Evolutionary conservation across 2,329 filamentous ascomycete species (phyloP).

Genomic region (Aspergillus awamori): DNA sequence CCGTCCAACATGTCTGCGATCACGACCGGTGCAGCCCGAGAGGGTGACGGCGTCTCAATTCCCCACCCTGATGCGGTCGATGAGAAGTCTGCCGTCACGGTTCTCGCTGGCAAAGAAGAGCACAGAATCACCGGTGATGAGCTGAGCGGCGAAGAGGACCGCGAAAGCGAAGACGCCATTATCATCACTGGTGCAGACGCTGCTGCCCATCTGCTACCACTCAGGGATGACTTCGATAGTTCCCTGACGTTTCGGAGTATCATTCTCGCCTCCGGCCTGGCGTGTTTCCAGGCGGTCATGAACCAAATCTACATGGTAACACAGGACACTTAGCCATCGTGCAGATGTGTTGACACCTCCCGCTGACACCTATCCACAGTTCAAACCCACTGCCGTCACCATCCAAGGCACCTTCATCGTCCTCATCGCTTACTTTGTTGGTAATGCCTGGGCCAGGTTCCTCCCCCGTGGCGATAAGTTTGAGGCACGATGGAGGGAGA

Average conservation of each 20-base stretch:
- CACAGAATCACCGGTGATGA: neutral
- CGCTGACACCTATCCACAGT: conserved; percentile 1
- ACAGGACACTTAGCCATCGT: conserved; percentile 1
- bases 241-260: conserved; percentile 59
- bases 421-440: conserved; percentile 60
- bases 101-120: neutral
- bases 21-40: neutral
- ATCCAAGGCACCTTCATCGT: conserved; percentile 57
- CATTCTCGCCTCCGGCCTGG: conserved; percentile 53
- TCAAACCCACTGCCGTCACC: conserved; percentile 6
- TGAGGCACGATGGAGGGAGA: conserved; percentile 31
- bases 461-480: conserved; percentile 58
- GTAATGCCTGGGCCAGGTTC: conserved; percentile 52
- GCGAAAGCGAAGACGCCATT: conserved; percentile 32
- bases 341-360: conserved; percentile 5
- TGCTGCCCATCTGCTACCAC: conserved; percentile 51
- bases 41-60: neutral
- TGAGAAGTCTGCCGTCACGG: neutral
- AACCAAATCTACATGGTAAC: conserved; percentile 58
- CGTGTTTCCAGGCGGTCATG: conserved; percentile 60
- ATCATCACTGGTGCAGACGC: conserved; percentile 59
- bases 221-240: conserved; percentile 58
- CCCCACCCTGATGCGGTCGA: neutral
- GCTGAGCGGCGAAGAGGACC: neutral
- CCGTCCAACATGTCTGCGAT: neutral